Base-by-base conservation (phyloP, 2,329 filamentous ascomycete genomes). In the Conoideocrella luteorostrata region DNA sequence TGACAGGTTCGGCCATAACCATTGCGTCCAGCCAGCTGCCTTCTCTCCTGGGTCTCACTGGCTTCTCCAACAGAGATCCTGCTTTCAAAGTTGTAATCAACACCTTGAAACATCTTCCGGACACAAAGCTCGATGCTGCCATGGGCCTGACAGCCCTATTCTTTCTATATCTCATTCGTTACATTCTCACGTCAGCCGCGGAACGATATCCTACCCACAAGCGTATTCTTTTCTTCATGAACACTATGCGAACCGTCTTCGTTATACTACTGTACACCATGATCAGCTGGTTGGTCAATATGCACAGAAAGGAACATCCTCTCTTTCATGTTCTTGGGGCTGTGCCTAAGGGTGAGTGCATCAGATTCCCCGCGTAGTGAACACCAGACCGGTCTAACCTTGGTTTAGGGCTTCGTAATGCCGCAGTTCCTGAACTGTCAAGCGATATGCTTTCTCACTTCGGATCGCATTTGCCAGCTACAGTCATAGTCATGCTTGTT, bases 1-100 rank as follows among this genome's bases (percentile, higher is more conserved):
- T 97, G 86, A 97, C 93, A 0, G 91, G 91, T 3, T 95, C 91
- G 5, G 89, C 91, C 43, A 77, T 98, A 63, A 95, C 79, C 56
- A 97, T 98, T 58, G 82, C 79, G 13, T 77, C 80, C 20, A 90
- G 93, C 26, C 93, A 98, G 63, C 74, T 96, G 5, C 84, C 87
- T 1, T 75, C 77, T 2, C 68, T 97, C 62, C 77, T 98, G 68
- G 93, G 93, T 6, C 82, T 95, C 57, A 74, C 72, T 1, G 77
- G 77, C 18, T 81, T 93, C 62, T 79, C 82, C 50, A 94, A 81
- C 12, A 76, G 88, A 53, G 89, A 78, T 13, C 66, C 88, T 1
- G 88, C 93, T 0, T 97, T 95, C 60, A 63, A 70, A 53, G 86
- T 95, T 44, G 77, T 95, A 52, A 88, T 95, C 65, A 84, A 95